Conservation (phyloP, 78 protist species). For the Dictyostelium citrinum region DNA sequence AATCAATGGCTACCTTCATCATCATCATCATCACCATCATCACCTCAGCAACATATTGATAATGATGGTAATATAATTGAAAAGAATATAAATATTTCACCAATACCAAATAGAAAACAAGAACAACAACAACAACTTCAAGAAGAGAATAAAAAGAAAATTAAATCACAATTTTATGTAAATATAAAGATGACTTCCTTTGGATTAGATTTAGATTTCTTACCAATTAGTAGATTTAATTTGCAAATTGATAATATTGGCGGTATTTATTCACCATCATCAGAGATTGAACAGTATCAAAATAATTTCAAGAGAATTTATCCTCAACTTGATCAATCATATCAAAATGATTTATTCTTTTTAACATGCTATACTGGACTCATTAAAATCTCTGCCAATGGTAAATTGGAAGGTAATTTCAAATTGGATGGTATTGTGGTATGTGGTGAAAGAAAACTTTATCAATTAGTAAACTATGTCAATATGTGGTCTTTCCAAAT, state of each 20-base stretch:
- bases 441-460: conserved; percentile 52
- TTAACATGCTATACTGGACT: conserved; percentile 48
- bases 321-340: background rate
- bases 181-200: conserved; percentile 21
- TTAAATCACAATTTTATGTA: conserved; percentile 48
- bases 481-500: conserved; percentile 64
- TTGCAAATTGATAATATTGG: conserved; percentile 51
- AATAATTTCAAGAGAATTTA: background rate
- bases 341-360: conserved; percentile 9
- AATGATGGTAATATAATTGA: background rate
- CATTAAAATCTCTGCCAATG: conserved; percentile 31
- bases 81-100: conserved; percentile 6
- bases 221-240: conserved; percentile 66
- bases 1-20: conserved; percentile 46
- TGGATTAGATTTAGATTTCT: conserved; percentile 65
- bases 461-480: background rate
- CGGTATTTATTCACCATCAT: conserved; percentile 47
- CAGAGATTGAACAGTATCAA: conserved; percentile 13
- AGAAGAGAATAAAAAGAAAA: background rate
- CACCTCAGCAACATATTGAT: background rate
- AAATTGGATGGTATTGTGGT: conserved; percentile 52
- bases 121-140: background rate
- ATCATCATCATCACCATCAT: background rate
- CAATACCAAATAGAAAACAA: conserved; percentile 23
- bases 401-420: conserved; percentile 57